Percentiles rank a stretch among this genome's conserved stretches.
phyloP scores from a whole-genome alignment of 2,329 filamentous ascomycete genomes.

The Talaromyces sp. region DNA sequence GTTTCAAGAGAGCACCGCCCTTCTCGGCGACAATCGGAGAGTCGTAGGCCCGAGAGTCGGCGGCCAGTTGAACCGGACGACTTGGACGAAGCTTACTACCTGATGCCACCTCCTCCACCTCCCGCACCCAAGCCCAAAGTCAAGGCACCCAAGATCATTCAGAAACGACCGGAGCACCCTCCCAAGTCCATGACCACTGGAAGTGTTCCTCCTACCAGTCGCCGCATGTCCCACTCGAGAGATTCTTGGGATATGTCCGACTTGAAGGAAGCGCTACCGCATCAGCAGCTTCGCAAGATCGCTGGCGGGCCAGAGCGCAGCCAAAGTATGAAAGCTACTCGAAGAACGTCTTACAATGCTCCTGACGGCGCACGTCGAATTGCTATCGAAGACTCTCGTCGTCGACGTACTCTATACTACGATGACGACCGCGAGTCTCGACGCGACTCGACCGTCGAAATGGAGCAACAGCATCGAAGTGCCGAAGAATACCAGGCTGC shows the following conservation, averaged over 20 bases:
- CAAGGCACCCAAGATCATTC: slow-evolving; percentile 30
- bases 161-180: slow-evolving; percentile 26
- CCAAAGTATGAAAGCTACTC: slow-evolving; percentile 24
- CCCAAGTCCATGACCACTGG: slow-evolving; percentile 29
- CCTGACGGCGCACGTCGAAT: slow-evolving; percentile 25
- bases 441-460: slow-evolving; percentile 8
- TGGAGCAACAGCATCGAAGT: slow-evolving; percentile 34
- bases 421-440: slow-evolving; percentile 12
- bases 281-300: slow-evolving; percentile 25
- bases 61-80: slow-evolving; percentile 16
- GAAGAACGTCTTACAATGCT: slow-evolving; percentile 31
- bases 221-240: slow-evolving; percentile 23
- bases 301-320: slow-evolving; percentile 27
- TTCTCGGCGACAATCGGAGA: slow-evolving; percentile 21
- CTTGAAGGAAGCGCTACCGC: slow-evolving; percentile 26
- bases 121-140: slow-evolving; percentile 19
- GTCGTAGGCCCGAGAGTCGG: slow-evolving; percentile 12
- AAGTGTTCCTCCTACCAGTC: slow-evolving; percentile 19
- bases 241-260: slow-evolving; percentile 30
- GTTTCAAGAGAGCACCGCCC: slow-evolving; percentile 25
- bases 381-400: slow-evolving; percentile 29
- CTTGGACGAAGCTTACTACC: slow-evolving; percentile 38
- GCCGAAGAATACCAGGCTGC: slow-evolving; percentile 38
- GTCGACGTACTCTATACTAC: slow-evolving; percentile 29
- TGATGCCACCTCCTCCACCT: slow-evolving; percentile 37